Percentiles rank a stretch among this genome's conserved stretches.
These are phyloP conservation scores for Komagataella populi DNA, from an alignment of 805 yeast species.

Conservation along the genomic window DNA sequence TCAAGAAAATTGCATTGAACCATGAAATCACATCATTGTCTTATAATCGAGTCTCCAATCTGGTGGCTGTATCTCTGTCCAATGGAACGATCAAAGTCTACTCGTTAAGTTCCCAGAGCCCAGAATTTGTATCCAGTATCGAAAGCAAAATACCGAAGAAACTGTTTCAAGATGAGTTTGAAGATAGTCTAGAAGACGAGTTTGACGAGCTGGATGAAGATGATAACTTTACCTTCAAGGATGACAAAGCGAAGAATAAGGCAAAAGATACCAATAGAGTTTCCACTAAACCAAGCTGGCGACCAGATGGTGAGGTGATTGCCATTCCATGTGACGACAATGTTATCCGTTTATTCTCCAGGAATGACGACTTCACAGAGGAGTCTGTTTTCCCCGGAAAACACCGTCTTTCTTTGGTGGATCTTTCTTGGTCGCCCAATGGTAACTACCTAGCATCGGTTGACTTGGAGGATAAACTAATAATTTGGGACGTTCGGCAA, in stretches of 20 bases:
- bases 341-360: constrained; percentile 10
- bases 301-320: constrained; percentile 51
- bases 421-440: constrained; percentile 46
- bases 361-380: constrained; percentile 2
- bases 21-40: constrained; percentile 47
- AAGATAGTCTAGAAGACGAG: constrained; percentile 16
- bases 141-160: constrained; percentile 23
- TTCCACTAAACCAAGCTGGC: constrained; percentile 54
- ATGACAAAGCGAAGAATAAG: constrained; percentile 1
- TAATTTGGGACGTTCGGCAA: constrained; percentile 40
- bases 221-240: constrained; percentile 2
- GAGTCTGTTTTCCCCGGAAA: constrained; percentile 1
- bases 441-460: constrained; percentile 49
- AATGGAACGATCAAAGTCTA: constrained; percentile 47
- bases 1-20: constrained; percentile 11
- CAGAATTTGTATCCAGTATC: constrained; percentile 34
- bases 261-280: constrained; percentile 17
- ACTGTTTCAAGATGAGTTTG: constrained; percentile 15
- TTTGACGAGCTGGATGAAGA: constrained; percentile 5
- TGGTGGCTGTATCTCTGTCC: constrained; percentile 42
- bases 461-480: constrained; percentile 33
- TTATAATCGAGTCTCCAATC: constrained; percentile 42
- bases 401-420: constrained; percentile 25
- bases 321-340: constrained; percentile 42
- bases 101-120: constrained; percentile 40